phyloP scores from a whole-genome alignment of 129 eudicot genomes.

The Centaurea solstitialis region DNA sequence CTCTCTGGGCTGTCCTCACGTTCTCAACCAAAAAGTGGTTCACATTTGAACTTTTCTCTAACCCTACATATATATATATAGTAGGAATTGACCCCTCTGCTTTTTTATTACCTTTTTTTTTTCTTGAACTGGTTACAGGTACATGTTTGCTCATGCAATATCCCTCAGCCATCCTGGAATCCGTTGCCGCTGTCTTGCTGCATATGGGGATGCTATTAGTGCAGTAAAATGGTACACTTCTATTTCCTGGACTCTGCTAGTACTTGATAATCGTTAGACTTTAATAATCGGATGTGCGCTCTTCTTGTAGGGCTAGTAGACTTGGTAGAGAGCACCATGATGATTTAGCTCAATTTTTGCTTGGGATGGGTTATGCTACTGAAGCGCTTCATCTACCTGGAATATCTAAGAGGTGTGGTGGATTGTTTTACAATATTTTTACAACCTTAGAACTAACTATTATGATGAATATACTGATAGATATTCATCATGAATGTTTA shows the following conservation, averaged over 20 bases:
- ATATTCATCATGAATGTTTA: not conserved
- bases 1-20: too few relatives aligned
- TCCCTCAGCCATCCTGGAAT: constrained; percentile 98
- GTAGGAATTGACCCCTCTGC: not conserved
- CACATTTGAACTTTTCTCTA: too few relatives aligned
- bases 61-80: too few relatives aligned
- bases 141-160: constrained; percentile 97
- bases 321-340: constrained; percentile 99
- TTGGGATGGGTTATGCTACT: constrained; percentile 98
- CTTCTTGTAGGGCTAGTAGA: constrained; percentile 78
- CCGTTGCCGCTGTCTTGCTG: constrained; percentile 99
- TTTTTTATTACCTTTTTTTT: not conserved
- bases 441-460: not conserved
- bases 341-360: constrained; percentile 97
- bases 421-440: not conserved
- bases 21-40: too few relatives aligned
- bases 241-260: not conserved
- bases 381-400: constrained; percentile 99
- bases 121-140: constrained; percentile 41
- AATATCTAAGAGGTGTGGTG: constrained; percentile 74
- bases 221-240: constrained; percentile 85
- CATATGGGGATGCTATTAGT: constrained; percentile 99
- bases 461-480: not conserved
- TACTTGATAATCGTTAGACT: not conserved
- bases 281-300: constrained; percentile 6